These are phyloP conservation scores for Alternaria brassicicola DNA, from an alignment of 2,329 filamentous ascomycete genomes.

Conservation along the genomic window DNA sequence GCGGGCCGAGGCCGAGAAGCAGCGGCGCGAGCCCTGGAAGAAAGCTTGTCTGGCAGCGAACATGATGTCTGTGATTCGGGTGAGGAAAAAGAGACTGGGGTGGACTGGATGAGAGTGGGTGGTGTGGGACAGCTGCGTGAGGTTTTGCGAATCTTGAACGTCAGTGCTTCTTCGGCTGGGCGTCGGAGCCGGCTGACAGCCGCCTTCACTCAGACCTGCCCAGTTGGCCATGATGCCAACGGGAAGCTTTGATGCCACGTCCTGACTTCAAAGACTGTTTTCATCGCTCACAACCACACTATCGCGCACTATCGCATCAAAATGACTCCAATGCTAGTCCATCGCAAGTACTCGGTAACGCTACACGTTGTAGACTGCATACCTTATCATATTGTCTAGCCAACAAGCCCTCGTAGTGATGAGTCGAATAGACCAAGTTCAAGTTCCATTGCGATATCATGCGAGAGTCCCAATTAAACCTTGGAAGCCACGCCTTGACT, in stretches of 20 bases:
- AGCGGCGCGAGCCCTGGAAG: constrained; percentile 57
- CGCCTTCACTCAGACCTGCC: constrained; percentile 11
- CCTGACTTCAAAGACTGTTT: neutral
- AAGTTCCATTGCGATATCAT: neutral
- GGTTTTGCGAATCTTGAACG: constrained; percentile 32
- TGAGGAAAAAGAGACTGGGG: constrained; percentile 31
- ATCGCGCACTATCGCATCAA: neutral
- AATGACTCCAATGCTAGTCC: neutral
- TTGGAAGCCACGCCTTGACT: neutral
- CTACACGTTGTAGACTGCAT: neutral
- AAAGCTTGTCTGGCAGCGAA: constrained; percentile 67
- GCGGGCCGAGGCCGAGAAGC: constrained; percentile 59
- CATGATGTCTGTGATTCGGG: constrained; percentile 57
- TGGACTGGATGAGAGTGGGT: constrained; percentile 33
- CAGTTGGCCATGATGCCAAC: neutral
- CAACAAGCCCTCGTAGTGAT: neutral
- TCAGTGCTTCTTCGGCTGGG: constrained; percentile 28
- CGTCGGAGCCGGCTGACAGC: constrained; percentile 27
- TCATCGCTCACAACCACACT: neutral
- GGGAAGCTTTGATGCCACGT: neutral
- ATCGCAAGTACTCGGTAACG: neutral
- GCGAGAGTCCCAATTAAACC: neutral
- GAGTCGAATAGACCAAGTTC: constrained; percentile 6
- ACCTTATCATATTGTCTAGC: neutral
- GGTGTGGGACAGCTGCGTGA: constrained; percentile 21